These are phyloP conservation scores for Tolypocladium amazonense DNA, from an alignment of 2,329 filamentous ascomycete species.

Conservation along the genomic window DNA sequence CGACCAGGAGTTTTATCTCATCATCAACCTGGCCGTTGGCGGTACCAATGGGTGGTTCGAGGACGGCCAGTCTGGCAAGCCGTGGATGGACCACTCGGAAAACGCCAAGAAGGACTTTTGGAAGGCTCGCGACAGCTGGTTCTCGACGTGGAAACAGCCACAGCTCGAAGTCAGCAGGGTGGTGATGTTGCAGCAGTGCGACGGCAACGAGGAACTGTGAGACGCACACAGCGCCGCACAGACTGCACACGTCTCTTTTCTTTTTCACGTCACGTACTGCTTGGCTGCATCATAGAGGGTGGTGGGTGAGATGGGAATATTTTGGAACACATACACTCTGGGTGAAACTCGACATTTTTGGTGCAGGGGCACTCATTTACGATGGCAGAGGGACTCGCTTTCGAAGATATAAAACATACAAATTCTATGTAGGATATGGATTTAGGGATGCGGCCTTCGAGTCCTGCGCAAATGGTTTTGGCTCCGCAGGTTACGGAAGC, in stretches of 20 bases:
- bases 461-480: not conserved
- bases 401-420: not conserved
- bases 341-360: not conserved
- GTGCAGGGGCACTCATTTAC: not conserved
- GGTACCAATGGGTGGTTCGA: conserved; percentile 77
- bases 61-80: conserved; percentile 61
- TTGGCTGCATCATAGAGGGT: not conserved
- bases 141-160: conserved; percentile 59
- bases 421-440: not conserved
- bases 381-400: not conserved
- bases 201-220: conserved; percentile 45
- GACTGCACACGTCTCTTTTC: too few relatives aligned
- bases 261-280: not conserved
- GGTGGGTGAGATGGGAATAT: not conserved
- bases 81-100: conserved; percentile 61
- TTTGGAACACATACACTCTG: not conserved
- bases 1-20: conserved; percentile 65
- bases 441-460: not conserved
- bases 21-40: conserved; percentile 66
- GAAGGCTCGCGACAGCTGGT: conserved; percentile 54
- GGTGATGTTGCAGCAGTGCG: conserved; percentile 59
- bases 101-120: conserved; percentile 70
- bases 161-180: conserved; percentile 61
- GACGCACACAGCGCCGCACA: not conserved
- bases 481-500: not conserved